These are phyloP conservation scores for Solanum tacnaense DNA, from an alignment of 257 asterid genomes.

Conservation along the genomic window DNA sequence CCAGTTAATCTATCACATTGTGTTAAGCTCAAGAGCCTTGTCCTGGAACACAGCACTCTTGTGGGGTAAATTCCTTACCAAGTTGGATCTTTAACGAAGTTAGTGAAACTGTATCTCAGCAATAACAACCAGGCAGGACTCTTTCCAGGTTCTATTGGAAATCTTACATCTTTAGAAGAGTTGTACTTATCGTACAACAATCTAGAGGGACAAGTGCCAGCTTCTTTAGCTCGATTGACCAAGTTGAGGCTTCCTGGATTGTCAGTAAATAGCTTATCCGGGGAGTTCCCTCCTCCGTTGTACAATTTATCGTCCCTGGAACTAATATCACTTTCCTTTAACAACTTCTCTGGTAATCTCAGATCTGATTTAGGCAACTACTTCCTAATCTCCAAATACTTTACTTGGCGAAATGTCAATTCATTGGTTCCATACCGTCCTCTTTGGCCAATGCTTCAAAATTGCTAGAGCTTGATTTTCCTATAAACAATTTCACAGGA, in stretches of 20 bases:
- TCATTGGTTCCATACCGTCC: slow-evolving; percentile 26
- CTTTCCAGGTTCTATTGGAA: slow-evolving; percentile 35
- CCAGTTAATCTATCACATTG: slow-evolving; percentile 23
- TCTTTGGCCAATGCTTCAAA: slow-evolving; percentile 32
- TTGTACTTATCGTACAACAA: slow-evolving; percentile 29
- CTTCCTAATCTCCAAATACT: slow-evolving; percentile 17
- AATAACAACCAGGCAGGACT: slow-evolving; percentile 36
- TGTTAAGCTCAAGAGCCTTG: slow-evolving; percentile 11
- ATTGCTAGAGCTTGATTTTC: slow-evolving; percentile 18
- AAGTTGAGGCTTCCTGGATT: slow-evolving; percentile 8
- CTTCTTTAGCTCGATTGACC: slow-evolving; percentile 8
- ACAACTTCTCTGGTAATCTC: not conserved
- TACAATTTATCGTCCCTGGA: slow-evolving; percentile 27
- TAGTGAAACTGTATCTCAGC: slow-evolving; percentile 13
- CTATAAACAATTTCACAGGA: slow-evolving; percentile 25
- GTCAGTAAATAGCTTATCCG: not conserved
- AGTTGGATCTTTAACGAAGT: slow-evolving; percentile 7
- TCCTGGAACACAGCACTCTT: slow-evolving; percentile 22
- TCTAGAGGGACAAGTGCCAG: slow-evolving; percentile 27
- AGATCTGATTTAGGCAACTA: slow-evolving; percentile 20
- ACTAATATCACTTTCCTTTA: too few species aligned
- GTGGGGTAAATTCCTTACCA: slow-evolving; percentile 5
- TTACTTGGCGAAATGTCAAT: slow-evolving; percentile 20
- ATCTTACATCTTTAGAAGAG: slow-evolving; percentile 25
- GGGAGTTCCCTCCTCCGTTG: not conserved